A percentile compares a stretch with the other conserved stretches of the same genome.
Conservation (phyloP, 139 green algal genomes). For the Chlorella vulgaris region DNA sequence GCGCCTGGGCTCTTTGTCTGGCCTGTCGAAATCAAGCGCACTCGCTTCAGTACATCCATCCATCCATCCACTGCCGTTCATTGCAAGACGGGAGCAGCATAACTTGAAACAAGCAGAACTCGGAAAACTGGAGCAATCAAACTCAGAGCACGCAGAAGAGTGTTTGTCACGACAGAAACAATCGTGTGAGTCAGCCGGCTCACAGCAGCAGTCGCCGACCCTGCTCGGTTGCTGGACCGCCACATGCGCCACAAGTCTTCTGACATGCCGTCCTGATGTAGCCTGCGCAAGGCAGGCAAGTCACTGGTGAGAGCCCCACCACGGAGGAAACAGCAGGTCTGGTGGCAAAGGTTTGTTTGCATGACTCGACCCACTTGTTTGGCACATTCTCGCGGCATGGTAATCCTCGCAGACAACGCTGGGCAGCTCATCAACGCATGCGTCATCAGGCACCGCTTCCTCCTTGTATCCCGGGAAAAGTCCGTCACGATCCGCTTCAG, state of each 20-base stretch:
- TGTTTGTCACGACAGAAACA: too few species aligned
- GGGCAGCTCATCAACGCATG: neutral
- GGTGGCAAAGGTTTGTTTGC: neutral
- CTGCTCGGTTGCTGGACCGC: neutral
- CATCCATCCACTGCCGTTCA: too few species aligned
- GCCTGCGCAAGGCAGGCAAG: neutral
- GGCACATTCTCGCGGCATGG: slow-evolving; percentile 1
- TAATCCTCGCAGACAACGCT: slow-evolving; percentile 10
- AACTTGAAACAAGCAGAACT: too few species aligned
- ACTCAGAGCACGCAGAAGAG: too few species aligned
- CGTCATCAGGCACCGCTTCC: neutral
- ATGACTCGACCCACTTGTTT: neutral
- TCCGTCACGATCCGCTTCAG: neutral
- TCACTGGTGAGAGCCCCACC: neutral
- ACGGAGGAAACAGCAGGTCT: neutral
- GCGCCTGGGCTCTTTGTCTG: neutral
- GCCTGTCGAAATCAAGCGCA: neutral
- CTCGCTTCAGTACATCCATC: too few species aligned
- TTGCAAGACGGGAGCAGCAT: too few species aligned
- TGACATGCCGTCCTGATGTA: slow-evolving; percentile 4
- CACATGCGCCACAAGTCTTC: slow-evolving; percentile 3
- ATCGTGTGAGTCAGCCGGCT: neutral
- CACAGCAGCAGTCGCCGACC: neutral
- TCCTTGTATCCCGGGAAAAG: slow-evolving; percentile 23
- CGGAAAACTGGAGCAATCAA: too few species aligned